A percentile compares a stretch with the other conserved stretches of the same genome.
These are phyloP conservation scores for Volvox carteri DNA, from an alignment of 163 green algal genomes.

Conservation along the genomic window DNA sequence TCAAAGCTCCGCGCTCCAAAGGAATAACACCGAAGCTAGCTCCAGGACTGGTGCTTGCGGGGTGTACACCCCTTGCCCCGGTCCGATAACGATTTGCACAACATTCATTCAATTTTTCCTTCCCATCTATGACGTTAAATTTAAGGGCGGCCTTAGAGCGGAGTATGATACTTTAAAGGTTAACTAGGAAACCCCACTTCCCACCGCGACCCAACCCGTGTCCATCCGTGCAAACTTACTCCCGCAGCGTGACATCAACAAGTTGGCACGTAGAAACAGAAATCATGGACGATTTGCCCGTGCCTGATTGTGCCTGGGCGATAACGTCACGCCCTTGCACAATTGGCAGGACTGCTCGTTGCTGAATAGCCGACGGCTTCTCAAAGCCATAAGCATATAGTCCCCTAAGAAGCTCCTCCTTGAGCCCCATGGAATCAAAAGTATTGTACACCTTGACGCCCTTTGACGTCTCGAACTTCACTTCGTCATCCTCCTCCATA, in stretches of 20 bases:
- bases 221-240: constrained; percentile 78
- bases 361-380: constrained; percentile 98
- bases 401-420: constrained; percentile 94
- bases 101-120: too few species aligned
- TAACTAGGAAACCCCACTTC: too few species aligned
- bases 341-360: constrained; percentile 97
- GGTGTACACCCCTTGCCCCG: too few species aligned
- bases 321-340: constrained; percentile 94
- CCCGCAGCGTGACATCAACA: constrained; percentile 84
- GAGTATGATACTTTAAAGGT: too few species aligned
- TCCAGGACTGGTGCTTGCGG: too few species aligned
- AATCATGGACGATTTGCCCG: constrained; percentile 98
- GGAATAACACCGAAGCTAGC: too few species aligned
- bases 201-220: background rate
- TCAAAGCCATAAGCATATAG: constrained; percentile 99
- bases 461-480: constrained; percentile 91
- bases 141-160: too few species aligned
- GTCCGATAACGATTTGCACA: too few species aligned
- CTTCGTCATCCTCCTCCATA: constrained; percentile 62
- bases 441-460: constrained; percentile 87
- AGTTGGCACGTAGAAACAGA: constrained; percentile 92
- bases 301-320: constrained; percentile 97
- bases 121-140: too few species aligned
- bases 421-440: constrained; percentile 97
- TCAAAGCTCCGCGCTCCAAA: too few species aligned